These are phyloP conservation scores for Gloeopeniophorella convolvens DNA, from an alignment of 768 basidiomycete genomes.

Conservation along the genomic window DNA sequence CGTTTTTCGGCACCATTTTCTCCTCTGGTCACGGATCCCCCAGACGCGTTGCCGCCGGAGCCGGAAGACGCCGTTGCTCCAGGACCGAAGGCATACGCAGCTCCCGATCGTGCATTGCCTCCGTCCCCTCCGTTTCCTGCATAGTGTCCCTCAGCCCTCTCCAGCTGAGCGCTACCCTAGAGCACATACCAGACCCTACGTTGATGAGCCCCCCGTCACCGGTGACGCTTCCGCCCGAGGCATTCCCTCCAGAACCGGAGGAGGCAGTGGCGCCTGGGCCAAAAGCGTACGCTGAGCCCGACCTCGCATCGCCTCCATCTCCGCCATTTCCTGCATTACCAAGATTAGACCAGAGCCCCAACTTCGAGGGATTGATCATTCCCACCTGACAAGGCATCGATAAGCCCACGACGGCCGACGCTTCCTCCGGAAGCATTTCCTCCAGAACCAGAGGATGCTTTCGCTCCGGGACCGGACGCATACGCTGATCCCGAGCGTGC, in stretches of 20 bases:
- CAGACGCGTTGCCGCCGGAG: constrained; percentile 4
- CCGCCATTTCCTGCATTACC: no score
- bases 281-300: no score
- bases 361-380: no score
- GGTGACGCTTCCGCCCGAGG: not conserved
- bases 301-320: no score
- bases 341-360: no score
- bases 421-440: constrained; percentile 11
- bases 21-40: not conserved
- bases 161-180: not conserved
- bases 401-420: constrained; percentile 1
- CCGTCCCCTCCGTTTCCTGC: constrained; percentile 12
- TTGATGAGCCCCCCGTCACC: not conserved
- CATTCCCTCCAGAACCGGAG: not conserved
- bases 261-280: not conserved
- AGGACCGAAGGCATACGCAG: not conserved
- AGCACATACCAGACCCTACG: constrained; percentile 6
- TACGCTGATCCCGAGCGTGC: constrained; percentile 10
- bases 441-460: constrained; percentile 9
- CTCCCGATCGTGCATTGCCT: constrained; percentile 8
- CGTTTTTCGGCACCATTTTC: not conserved
- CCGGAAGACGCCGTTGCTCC: not conserved
- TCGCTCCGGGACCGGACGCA: constrained; percentile 8
- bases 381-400: not conserved
- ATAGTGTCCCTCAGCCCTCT: not conserved